These are phyloP conservation scores for Pleurotus ostreatus DNA, from an alignment of 768 basidiomycete species.

Conservation along the genomic window DNA sequence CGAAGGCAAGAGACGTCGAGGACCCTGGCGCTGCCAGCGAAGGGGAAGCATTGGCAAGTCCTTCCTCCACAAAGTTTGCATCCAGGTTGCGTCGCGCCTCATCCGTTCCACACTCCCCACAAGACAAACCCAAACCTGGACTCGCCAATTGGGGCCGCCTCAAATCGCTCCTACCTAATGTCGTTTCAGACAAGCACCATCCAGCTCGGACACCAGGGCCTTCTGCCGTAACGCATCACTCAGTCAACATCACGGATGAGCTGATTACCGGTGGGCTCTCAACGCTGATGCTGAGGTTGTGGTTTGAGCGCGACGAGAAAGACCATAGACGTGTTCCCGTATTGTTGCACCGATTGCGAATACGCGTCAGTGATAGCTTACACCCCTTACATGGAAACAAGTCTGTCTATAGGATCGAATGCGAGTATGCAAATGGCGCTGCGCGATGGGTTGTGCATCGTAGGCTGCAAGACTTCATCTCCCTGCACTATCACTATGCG, in stretches of 20 bases:
- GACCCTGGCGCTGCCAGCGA: background rate
- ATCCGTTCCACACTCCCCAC: conserved; percentile 26
- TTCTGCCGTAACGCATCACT: conserved; percentile 45
- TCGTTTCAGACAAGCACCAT: conserved; percentile 30
- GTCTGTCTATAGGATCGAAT: conserved; percentile 88
- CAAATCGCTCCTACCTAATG: conserved; percentile 60
- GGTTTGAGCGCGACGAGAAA: conserved; percentile 86
- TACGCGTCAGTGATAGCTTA: conserved; percentile 82
- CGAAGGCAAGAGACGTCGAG: background rate
- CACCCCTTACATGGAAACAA: conserved; percentile 75
- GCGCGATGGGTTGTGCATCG: conserved; percentile 95
- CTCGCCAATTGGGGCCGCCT: conserved; percentile 58
- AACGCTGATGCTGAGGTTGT: conserved; percentile 71
- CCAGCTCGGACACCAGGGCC: conserved; percentile 31
- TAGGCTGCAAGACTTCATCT: conserved; percentile 87
- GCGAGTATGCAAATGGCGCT: conserved; percentile 93
- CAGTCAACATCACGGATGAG: conserved; percentile 79
- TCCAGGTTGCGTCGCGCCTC: conserved; percentile 23
- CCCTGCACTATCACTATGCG: conserved; percentile 85
- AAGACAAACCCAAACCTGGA: conserved; percentile 19
- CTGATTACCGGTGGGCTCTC: conserved; percentile 79
- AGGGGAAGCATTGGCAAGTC: background rate
- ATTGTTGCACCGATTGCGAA: conserved; percentile 74
- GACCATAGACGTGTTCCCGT: conserved; percentile 77
- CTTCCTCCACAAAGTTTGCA: background rate